phyloP scores from a whole-genome alignment of 331 rosid genomes.

The Quercus phellos region DNA sequence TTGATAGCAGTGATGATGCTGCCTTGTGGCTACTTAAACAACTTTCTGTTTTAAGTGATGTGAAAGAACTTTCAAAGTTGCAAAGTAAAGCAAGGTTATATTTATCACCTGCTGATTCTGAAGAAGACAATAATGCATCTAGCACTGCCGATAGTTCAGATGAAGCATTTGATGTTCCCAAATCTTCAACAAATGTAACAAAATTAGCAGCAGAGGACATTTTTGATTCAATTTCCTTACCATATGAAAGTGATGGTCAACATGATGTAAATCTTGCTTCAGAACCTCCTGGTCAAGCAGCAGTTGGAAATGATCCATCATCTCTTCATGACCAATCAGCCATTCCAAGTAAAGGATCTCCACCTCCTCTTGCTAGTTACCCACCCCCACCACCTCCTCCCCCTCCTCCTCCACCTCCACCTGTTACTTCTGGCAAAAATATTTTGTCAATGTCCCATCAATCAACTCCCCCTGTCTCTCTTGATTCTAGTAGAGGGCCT shows the following conservation, averaged over 20 bases:
- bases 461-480: not conserved
- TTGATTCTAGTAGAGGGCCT: not conserved
- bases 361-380: conserved; percentile 21
- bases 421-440: not conserved
- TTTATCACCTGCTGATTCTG: conserved; percentile 87
- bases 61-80: conserved; percentile 73
- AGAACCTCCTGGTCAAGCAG: conserved; percentile 34
- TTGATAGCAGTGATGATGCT: conserved; percentile 80
- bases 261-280: conserved; percentile 29
- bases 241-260: conserved; percentile 39
- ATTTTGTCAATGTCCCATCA: not conserved
- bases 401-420: not conserved
- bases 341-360: conserved; percentile 27
- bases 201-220: conserved; percentile 37
- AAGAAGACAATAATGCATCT: conserved; percentile 80
- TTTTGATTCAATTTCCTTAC: conserved; percentile 39
- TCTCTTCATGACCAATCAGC: conserved; percentile 27
- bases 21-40: conserved; percentile 93
- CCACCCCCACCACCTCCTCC: conserved; percentile 7
- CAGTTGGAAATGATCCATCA: conserved; percentile 22
- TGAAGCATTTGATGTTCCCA: conserved; percentile 75
- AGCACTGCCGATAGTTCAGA: conserved; percentile 95
- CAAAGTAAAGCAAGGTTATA: conserved; percentile 70
- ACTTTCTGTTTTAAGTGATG: conserved; percentile 67
- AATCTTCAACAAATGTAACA: conserved; percentile 40